These are phyloP conservation scores for Rhodotorula graminis DNA, from an alignment of 768 basidiomycete species.

Conservation along the genomic window DNA sequence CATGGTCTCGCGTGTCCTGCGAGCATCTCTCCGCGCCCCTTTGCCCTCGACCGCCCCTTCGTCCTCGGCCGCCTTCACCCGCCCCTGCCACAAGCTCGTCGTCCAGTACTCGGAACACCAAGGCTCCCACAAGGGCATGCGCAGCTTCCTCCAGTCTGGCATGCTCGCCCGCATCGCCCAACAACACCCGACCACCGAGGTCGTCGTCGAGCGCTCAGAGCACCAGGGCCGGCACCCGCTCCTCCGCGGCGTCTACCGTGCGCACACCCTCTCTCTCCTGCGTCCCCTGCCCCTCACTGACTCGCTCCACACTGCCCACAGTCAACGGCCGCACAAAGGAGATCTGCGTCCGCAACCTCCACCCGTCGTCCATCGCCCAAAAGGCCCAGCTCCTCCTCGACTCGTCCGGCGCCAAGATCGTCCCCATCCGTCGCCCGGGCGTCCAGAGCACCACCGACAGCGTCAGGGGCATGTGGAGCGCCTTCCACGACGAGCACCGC, in stretches of 20 bases:
- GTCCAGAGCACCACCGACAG: constrained; percentile 76
- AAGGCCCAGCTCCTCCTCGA: constrained; percentile 80
- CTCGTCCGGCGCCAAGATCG: constrained; percentile 80
- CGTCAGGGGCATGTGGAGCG: constrained; percentile 83
- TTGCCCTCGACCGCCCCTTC: constrained; percentile 1
- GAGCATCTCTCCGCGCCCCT: neutral
- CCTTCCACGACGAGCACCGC: constrained; percentile 57
- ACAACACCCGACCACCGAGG: constrained; percentile 73
- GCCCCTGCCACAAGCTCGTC: constrained; percentile 54
- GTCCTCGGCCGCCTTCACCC: constrained; percentile 15
- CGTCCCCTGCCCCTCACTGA: neutral
- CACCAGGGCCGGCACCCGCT: constrained; percentile 63
- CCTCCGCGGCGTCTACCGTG: constrained; percentile 76
- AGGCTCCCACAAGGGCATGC: constrained; percentile 67
- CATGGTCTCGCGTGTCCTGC: constrained; percentile 5
- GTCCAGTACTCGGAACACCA: constrained; percentile 82
- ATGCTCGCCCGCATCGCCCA: constrained; percentile 60
- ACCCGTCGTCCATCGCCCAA: constrained; percentile 65
- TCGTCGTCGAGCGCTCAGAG: constrained; percentile 71
- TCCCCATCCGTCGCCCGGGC: constrained; percentile 63
- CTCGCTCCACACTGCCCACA: constrained; percentile 44
- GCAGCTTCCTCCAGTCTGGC: constrained; percentile 57
- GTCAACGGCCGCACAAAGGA: constrained; percentile 86
- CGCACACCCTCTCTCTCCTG: constrained; percentile 34
- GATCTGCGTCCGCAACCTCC: constrained; percentile 68